These are phyloP conservation scores for Ophiognomonia clavigignenti-juglandacearum DNA, from an alignment of 2,329 filamentous ascomycete species.

Conservation along the genomic window DNA sequence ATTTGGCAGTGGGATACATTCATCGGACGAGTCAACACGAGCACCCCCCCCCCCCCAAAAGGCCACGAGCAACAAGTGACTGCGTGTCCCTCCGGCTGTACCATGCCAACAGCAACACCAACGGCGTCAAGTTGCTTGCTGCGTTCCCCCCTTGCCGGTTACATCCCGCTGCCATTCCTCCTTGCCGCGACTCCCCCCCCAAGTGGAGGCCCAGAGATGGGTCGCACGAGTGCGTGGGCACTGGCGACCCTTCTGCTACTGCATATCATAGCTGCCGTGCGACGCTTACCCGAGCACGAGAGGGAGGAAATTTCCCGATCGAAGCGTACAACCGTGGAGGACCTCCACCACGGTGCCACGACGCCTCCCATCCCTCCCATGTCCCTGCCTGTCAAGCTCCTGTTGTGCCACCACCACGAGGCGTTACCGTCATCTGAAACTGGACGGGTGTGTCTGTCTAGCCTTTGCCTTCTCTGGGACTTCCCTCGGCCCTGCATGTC, in stretches of 20 bases:
- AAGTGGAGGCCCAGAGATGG: slow-evolving; percentile 4
- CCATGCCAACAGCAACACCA: background rate
- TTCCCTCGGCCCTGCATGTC: slow-evolving; percentile 11
- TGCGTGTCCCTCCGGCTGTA: too few relatives aligned
- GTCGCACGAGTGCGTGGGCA: slow-evolving; percentile 13
- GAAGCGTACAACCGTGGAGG: slow-evolving; percentile 29
- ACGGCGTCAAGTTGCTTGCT: slow-evolving; percentile 1
- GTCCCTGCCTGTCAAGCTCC: slow-evolving; percentile 27
- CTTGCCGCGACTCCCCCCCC: slow-evolving; percentile 2
- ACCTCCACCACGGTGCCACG: slow-evolving; percentile 22
- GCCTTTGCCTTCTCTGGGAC: slow-evolving; percentile 6
- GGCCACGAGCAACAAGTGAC: too few relatives aligned
- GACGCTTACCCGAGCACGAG: slow-evolving; percentile 26
- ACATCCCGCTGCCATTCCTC: background rate
- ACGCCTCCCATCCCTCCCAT: slow-evolving; percentile 16
- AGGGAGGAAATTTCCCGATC: slow-evolving; percentile 27
- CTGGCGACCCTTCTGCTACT: slow-evolving; percentile 24
- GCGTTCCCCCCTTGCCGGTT: background rate
- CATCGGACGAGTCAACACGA: background rate
- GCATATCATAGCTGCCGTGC: slow-evolving; percentile 23
- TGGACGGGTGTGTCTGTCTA: slow-evolving; percentile 15
- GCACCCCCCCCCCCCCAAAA: too few relatives aligned
- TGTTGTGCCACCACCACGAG: slow-evolving; percentile 26
- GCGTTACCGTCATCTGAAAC: slow-evolving; percentile 29
- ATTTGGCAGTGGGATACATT: background rate